Evolutionary conservation across 345 rosid genomes (phyloP).

Genomic region (Eucalyptus marginata): DNA sequence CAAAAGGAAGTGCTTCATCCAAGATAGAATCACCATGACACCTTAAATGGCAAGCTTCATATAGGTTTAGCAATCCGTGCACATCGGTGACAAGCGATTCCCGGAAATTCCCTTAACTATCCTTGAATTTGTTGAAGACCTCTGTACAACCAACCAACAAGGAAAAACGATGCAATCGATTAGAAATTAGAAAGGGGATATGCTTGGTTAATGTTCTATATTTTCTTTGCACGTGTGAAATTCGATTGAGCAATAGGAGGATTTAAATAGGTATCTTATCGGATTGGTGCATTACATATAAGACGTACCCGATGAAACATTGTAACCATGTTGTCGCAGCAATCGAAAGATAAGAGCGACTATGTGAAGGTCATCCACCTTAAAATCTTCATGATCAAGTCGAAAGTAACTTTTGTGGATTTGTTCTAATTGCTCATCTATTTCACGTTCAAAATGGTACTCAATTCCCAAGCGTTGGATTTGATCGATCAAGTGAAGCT

Average conservation of each 20-base stretch:
- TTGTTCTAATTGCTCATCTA: not conserved
- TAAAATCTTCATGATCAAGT: not conserved
- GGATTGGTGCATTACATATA: not conserved
- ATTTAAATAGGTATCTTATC: not conserved
- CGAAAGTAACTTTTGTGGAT: not conserved
- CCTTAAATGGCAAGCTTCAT: not conserved
- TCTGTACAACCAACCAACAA: not conserved
- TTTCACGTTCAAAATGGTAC: conserved; percentile 27
- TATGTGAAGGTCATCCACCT: not conserved
- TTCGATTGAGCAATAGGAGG: not conserved
- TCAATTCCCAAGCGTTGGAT: conserved; percentile 27
- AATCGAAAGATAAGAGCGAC: not conserved
- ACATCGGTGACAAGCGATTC: not conserved
- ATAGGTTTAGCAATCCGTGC: not conserved
- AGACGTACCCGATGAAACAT: not conserved
- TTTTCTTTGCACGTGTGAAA: not conserved
- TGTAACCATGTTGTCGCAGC: not conserved
- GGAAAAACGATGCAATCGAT: not conserved
- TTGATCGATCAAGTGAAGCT: conserved; percentile 10
- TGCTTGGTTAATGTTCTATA: not conserved
- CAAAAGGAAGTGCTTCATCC: conserved; percentile 3
- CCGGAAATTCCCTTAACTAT: not conserved
- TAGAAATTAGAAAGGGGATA: not conserved
- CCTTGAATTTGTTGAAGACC: not conserved
- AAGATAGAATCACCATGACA: not conserved